These are phyloP conservation scores for Diaporthe sp. DNA, from an alignment of 2,329 filamentous ascomycete genomes.

Conservation along the genomic window DNA sequence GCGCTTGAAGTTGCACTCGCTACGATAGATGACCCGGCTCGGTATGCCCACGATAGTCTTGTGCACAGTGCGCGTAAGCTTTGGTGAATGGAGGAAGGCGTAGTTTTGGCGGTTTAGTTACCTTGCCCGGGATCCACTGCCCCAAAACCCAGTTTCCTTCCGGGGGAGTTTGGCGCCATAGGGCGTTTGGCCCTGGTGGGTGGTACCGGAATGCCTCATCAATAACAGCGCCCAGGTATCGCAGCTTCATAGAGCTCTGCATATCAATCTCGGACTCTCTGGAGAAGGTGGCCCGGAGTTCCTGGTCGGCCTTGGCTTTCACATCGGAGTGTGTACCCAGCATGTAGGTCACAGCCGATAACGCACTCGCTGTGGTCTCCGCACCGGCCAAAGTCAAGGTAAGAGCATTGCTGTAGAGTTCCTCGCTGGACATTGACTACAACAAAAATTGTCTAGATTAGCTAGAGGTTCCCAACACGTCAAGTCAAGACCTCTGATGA, in stretches of 20 bases:
- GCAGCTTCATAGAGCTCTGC: slow-evolving; percentile 42
- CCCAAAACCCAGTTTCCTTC: slow-evolving; percentile 46
- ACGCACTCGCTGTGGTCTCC: slow-evolving; percentile 59
- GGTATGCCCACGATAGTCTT: slow-evolving; percentile 9
- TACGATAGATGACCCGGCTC: slow-evolving; percentile 49
- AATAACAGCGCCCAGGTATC: slow-evolving; percentile 36
- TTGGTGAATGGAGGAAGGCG: slow-evolving; percentile 39
- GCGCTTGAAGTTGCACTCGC: slow-evolving; percentile 52
- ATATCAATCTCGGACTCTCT: slow-evolving; percentile 45
- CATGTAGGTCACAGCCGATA: slow-evolving; percentile 49
- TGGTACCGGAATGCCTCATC: slow-evolving; percentile 44
- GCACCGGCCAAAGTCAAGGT: slow-evolving; percentile 54
- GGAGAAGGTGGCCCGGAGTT: slow-evolving; percentile 42
- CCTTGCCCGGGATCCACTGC: slow-evolving; percentile 39
- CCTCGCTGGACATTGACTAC: slow-evolving; percentile 29
- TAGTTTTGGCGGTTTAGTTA: neutral
- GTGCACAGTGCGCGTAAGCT: neutral
- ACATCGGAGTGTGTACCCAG: slow-evolving; percentile 50
- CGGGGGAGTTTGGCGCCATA: slow-evolving; percentile 38
- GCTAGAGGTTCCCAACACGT: no score
- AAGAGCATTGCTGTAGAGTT: slow-evolving; percentile 36
- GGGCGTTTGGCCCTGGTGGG: slow-evolving; percentile 38
- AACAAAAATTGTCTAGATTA: neutral
- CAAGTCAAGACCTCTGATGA: neutral
- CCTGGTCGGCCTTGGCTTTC: slow-evolving; percentile 48